Evolutionary conservation across 805 yeast genomes (phyloP).

Genomic region (Ogataea polymorpha): DNA sequence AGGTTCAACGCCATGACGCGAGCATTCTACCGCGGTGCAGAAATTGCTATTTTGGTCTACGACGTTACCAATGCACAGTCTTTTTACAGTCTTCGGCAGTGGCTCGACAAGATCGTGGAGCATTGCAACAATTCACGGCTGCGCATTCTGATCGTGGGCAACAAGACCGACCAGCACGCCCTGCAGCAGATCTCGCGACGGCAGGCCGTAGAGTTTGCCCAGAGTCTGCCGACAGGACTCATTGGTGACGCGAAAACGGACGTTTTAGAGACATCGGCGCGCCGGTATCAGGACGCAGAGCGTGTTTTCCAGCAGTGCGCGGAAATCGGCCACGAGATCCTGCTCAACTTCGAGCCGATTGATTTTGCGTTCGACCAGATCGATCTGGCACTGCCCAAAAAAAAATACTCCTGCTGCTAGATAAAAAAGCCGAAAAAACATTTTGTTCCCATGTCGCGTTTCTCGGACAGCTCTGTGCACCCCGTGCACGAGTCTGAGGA

Average conservation of each 20-base stretch:
- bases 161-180: constrained; percentile 41
- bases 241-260: constrained; percentile 25
- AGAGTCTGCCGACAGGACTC: constrained; percentile 21
- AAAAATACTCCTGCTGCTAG: constrained; percentile 4
- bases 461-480: constrained; percentile 5
- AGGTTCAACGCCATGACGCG: constrained; percentile 65
- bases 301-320: constrained; percentile 27
- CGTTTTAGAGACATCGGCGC: constrained; percentile 30
- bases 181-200: constrained; percentile 29
- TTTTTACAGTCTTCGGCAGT: constrained; percentile 39
- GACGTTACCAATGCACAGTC: constrained; percentile 52
- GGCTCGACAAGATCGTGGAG: constrained; percentile 48
- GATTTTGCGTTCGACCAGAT: constrained; percentile 27
- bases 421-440: not conserved
- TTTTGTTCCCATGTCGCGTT: constrained; percentile 9
- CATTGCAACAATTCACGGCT: constrained; percentile 48
- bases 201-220: constrained; percentile 32
- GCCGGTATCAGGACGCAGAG: constrained; percentile 26
- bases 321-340: constrained; percentile 22
- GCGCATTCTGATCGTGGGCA: constrained; percentile 51
- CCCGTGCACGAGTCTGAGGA: constrained; percentile 10
- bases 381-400: constrained; percentile 18
- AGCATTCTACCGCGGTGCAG: constrained; percentile 59
- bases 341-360: constrained; percentile 16
- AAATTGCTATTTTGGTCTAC: constrained; percentile 51